phyloP scores from a whole-genome alignment of 2,329 filamentous ascomycete genomes.

The Diaporthe velutina region DNA sequence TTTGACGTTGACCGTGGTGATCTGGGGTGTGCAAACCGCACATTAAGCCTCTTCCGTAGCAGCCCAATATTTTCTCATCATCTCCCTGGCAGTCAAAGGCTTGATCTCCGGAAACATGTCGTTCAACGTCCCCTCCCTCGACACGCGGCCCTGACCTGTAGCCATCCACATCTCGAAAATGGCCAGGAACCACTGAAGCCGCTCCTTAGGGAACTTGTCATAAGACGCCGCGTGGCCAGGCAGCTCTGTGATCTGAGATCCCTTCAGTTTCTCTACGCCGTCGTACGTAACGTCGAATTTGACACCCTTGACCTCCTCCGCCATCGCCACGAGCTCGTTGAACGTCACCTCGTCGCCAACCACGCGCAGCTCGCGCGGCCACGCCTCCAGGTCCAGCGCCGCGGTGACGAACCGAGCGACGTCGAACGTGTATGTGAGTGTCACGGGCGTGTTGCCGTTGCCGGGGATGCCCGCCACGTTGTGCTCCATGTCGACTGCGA shows the following conservation, averaged over 20 bases:
- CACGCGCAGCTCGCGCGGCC: slow-evolving; percentile 54
- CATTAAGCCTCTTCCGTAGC: neutral
- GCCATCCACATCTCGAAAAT: slow-evolving; percentile 21
- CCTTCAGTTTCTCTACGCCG: neutral
- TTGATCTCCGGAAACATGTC: neutral
- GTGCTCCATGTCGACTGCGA: slow-evolving; percentile 58
- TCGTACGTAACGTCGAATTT: slow-evolving; percentile 17
- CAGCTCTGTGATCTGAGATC: neutral
- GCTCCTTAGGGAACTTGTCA: neutral
- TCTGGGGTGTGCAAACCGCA: neutral
- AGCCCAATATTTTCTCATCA: neutral
- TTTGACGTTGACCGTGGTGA: neutral
- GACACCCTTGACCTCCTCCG: slow-evolving; percentile 49
- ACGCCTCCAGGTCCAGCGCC: slow-evolving; percentile 55
- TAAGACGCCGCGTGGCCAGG: neutral
- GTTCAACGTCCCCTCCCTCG: slow-evolving; percentile 8
- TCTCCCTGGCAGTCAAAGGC: neutral
- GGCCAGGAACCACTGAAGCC: slow-evolving; percentile 18
- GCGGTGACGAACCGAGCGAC: slow-evolving; percentile 60
- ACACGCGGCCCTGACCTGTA: neutral
- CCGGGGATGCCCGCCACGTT: slow-evolving; percentile 63
- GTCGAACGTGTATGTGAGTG: slow-evolving; percentile 63
- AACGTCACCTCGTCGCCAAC: slow-evolving; percentile 57
- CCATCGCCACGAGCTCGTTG: slow-evolving; percentile 58
- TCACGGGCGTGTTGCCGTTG: slow-evolving; percentile 56